Base-by-base conservation (phyloP, 2,329 filamentous ascomycete species). In the Aspergillus sp. region DNA sequence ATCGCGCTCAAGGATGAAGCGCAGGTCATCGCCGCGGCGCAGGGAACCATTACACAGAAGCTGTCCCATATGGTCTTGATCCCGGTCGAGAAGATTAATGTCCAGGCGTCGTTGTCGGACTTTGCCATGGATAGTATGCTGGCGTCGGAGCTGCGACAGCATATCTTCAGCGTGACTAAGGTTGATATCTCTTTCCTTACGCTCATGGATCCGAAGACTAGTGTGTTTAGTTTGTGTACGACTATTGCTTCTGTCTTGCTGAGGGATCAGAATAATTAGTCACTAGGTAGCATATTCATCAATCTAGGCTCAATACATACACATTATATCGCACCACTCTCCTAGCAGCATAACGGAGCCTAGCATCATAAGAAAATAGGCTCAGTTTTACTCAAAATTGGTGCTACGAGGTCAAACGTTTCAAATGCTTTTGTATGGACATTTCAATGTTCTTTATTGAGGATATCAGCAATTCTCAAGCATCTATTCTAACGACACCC, bases 121-220 rank as follows among this genome's bases (percentile, higher is more conserved):
- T 49, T 49, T 28, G 47, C 21, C 21, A 28, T 49, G 25, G 47
- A 49, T 23, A 49, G 47, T 28, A 49, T 49, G 47, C 21, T 49
- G 21, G 47, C 47, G 21, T 49, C 47, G 19, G 47, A 49, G 47
- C 25, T 49, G 21, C 47, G 47, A 28, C 21, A 23, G 10, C 25
- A 28, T 15, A 25, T 49, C 15, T 49, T 23, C 21, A 49, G 21
- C 13, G 47, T 28, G 21, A n/a, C 25, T 28, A 23, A 28, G 47
- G 47, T 49, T 13, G 47, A 49, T 49, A 49, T 49, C 47, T 28
- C 47, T n/a, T 49, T 49, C 47, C 47, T 49, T 30, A 28, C 21
- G 21, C 21, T 49, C 47, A 49, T 49, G 47, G 25, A 23, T 49
- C 21, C 25, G 23, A 23, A 28, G 47, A 49, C 38, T 39, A 39